Conservation (phyloP, 257 asterid species). For the Forsythia suspensa region DNA sequence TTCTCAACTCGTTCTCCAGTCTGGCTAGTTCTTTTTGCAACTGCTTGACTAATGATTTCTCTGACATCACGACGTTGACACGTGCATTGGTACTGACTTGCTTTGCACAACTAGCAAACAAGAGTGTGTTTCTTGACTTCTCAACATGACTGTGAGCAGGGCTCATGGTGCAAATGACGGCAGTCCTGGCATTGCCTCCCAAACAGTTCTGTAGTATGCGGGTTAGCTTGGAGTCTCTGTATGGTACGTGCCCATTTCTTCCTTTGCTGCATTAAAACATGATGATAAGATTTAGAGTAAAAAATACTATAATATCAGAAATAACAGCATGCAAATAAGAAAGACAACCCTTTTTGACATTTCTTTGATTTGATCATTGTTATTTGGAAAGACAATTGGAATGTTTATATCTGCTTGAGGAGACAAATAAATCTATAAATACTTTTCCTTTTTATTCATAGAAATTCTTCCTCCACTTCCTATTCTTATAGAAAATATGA, state of each 20-base stretch:
- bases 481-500: too few relatives aligned
- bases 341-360: not conserved
- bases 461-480: too few relatives aligned
- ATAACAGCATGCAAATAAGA: not conserved
- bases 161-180: constrained; percentile 93
- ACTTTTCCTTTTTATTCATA: too few relatives aligned
- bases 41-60: constrained; percentile 85
- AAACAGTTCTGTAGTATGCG: constrained; percentile 81
- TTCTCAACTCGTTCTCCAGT: constrained; percentile 67
- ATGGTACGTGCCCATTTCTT: constrained; percentile 83
- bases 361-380: constrained; percentile 38
- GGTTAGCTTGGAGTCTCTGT: constrained; percentile 90
- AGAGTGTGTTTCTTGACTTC: constrained; percentile 90
- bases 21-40: constrained; percentile 78
- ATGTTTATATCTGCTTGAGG: constrained; percentile 65
- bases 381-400: constrained; percentile 25
- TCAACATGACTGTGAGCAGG: constrained; percentile 87
- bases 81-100: constrained; percentile 77
- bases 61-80: constrained; percentile 86
- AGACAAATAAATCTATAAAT: too few relatives aligned
- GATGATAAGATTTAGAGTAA: not conserved
- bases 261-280: constrained; percentile 63
- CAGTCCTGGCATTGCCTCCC: constrained; percentile 95
- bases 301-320: not conserved
- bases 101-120: constrained; percentile 97